These are phyloP conservation scores for Cercospora sojina DNA, from an alignment of 2,329 filamentous ascomycete genomes.

Conservation along the genomic window DNA sequence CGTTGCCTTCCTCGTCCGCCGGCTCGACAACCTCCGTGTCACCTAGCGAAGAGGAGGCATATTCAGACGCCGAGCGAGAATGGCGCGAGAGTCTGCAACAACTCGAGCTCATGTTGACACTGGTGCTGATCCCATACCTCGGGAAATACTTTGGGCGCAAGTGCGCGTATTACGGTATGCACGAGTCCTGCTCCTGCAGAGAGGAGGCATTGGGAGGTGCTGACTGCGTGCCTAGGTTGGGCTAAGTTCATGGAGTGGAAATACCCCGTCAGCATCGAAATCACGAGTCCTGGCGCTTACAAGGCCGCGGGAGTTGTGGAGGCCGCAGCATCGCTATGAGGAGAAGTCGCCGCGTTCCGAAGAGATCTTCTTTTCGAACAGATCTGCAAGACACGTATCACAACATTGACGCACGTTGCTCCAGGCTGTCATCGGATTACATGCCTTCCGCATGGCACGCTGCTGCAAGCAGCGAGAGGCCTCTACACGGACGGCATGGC, in stretches of 20 bases:
- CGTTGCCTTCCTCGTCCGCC: conserved; percentile 53
- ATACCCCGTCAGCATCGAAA: conserved; percentile 72
- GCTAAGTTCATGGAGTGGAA: conserved; percentile 92
- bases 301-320: conserved; percentile 49
- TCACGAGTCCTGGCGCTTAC: conserved; percentile 49
- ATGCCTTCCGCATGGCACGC: neutral
- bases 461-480: neutral
- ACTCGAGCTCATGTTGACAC: conserved; percentile 84
- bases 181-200: conserved; percentile 22
- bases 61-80: conserved; percentile 84
- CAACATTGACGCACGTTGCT: neutral
- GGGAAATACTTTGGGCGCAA: conserved; percentile 94
- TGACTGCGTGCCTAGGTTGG: conserved; percentile 64
- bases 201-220: conserved; percentile 1
- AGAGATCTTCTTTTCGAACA: neutral
- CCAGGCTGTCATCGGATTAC: neutral
- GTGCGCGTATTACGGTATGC: conserved; percentile 92
- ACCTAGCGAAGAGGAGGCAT: conserved; percentile 49
- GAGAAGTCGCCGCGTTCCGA: neutral
- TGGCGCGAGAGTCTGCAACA: conserved; percentile 95
- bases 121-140: conserved; percentile 90
- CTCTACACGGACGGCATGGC: neutral
- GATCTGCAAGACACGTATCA: neutral
- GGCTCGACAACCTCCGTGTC: conserved; percentile 49
- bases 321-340: conserved; percentile 45